A percentile compares a stretch with the other conserved stretches of the same genome.
Evolutionary conservation across 2,329 filamentous ascomycete genomes (phyloP).

Genomic region (Graphilbum fragrans): DNA sequence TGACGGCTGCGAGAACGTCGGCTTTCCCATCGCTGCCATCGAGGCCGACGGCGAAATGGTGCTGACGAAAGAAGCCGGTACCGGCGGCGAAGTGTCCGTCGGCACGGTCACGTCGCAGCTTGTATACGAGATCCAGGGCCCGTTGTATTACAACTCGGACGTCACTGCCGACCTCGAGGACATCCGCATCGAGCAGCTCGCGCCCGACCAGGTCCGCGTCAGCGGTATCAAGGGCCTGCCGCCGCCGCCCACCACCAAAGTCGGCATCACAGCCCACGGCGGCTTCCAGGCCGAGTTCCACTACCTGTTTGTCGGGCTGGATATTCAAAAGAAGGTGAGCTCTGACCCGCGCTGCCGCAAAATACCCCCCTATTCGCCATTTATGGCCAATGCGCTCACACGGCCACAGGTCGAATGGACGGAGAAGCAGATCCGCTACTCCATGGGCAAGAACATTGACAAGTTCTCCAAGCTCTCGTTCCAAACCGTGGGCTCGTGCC

Average conservation of each 20-base stretch:
- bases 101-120: constrained; percentile 4
- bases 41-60: constrained; percentile 17
- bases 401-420: constrained; percentile 15
- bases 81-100: constrained; percentile 2
- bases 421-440: constrained; percentile 15
- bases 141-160: constrained; percentile 34
- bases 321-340: constrained; percentile 13
- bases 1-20: constrained; percentile 17
- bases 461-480: constrained; percentile 18
- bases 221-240: constrained; percentile 26
- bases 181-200: constrained; percentile 22
- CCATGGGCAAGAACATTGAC: constrained; percentile 13
- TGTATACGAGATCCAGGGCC: constrained; percentile 13
- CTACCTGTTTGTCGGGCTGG: constrained; percentile 15
- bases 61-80: constrained; percentile 20
- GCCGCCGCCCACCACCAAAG: constrained; percentile 37
- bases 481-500: constrained; percentile 15
- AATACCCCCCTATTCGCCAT: too few relatives aligned
- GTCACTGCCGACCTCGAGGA: constrained; percentile 28
- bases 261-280: constrained; percentile 4
- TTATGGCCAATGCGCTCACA: too few relatives aligned
- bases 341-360: too few relatives aligned
- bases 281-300: constrained; percentile 16
- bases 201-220: constrained; percentile 23
- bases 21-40: constrained; percentile 25